These are phyloP conservation scores for Monosporascus sp. DNA, from an alignment of 2,329 filamentous ascomycete genomes.

Conservation along the genomic window DNA sequence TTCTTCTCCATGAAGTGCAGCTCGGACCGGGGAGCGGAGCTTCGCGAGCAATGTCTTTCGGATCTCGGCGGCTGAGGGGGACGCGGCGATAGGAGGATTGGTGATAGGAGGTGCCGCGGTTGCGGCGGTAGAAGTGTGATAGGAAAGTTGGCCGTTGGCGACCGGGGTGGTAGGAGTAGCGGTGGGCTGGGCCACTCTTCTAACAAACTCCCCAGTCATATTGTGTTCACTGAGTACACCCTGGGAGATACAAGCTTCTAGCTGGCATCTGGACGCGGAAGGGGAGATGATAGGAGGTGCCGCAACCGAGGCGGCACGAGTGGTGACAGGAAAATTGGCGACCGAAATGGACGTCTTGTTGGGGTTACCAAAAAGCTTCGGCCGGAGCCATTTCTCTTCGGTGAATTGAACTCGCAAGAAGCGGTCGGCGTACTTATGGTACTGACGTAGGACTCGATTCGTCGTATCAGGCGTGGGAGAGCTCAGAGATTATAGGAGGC, in stretches of 20 bases:
- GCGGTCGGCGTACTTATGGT: slow-evolving; percentile 61
- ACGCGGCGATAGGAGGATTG: slow-evolving; percentile 54
- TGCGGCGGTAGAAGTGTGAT: slow-evolving; percentile 61
- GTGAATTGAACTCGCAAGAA: slow-evolving; percentile 88
- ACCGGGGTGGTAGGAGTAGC: slow-evolving; percentile 40
- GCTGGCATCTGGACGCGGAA: slow-evolving; percentile 77
- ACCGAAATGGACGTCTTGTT: slow-evolving; percentile 53
- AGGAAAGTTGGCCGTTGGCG: slow-evolving; percentile 39
- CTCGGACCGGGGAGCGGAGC: slow-evolving; percentile 24
- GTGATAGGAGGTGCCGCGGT: slow-evolving; percentile 64
- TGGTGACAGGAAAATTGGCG: too few species aligned
- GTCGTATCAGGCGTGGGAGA: slow-evolving; percentile 79
- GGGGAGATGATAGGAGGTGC: slow-evolving; percentile 37
- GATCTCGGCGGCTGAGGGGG: slow-evolving; percentile 55
- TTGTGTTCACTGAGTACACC: slow-evolving; percentile 71
- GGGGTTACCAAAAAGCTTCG: too few species aligned
- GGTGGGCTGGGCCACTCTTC: slow-evolving; percentile 46
- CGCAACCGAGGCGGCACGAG: too few species aligned
- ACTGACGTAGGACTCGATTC: slow-evolving; percentile 78
- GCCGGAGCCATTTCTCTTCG: slow-evolving; percentile 59
- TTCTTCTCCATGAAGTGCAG: slow-evolving; percentile 85
- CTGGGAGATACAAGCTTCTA: slow-evolving; percentile 88
- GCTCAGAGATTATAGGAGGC: slow-evolving; percentile 38
- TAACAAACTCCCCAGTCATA: slow-evolving; percentile 62
- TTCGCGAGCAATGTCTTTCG: too few species aligned